phyloP scores from a whole-genome alignment of 164 flowering plant genomes.

The Warburgia ugandensis region DNA sequence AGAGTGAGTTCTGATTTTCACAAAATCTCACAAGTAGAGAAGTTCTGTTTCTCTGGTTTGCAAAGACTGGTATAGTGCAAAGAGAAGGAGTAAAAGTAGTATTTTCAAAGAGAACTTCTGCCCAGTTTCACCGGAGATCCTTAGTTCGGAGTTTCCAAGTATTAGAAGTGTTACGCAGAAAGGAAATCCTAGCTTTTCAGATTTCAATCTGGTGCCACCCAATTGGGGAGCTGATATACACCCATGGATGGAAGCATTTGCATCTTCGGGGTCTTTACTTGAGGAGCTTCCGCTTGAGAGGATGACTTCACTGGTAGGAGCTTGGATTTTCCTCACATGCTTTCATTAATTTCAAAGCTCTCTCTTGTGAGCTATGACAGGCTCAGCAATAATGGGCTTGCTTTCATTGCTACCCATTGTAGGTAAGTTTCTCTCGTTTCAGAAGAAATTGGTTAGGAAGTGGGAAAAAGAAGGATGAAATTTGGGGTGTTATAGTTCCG shows the following conservation, averaged over 20 bases:
- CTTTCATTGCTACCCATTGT: constrained; percentile 63
- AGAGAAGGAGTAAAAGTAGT: constrained; percentile 13
- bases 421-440: constrained; percentile 27
- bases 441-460: too few relatives aligned
- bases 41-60: constrained; percentile 28
- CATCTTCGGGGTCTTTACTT: constrained; percentile 42
- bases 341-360: constrained; percentile 43
- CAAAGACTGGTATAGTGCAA: constrained; percentile 19
- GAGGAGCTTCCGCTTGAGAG: constrained; percentile 75
- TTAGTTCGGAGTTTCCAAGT: constrained; percentile 54
- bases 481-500: too few relatives aligned
- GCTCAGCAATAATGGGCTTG: constrained; percentile 67
- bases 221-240: constrained; percentile 75
- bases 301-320: constrained; percentile 61
- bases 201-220: constrained; percentile 66
- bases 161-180: constrained; percentile 58
- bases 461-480: too few relatives aligned
- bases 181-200: constrained; percentile 76
- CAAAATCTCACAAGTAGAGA: constrained; percentile 44
- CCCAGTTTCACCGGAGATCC: constrained; percentile 63
- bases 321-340: constrained; percentile 45
- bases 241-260: constrained; percentile 56
- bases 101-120: constrained; percentile 40
- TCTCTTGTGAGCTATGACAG: constrained; percentile 78
- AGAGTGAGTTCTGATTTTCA: constrained; percentile 37